Evolutionary conservation across 1,284 basidiomycete genomes (phyloP).

Genomic region (Cerioporus squamosus): DNA sequence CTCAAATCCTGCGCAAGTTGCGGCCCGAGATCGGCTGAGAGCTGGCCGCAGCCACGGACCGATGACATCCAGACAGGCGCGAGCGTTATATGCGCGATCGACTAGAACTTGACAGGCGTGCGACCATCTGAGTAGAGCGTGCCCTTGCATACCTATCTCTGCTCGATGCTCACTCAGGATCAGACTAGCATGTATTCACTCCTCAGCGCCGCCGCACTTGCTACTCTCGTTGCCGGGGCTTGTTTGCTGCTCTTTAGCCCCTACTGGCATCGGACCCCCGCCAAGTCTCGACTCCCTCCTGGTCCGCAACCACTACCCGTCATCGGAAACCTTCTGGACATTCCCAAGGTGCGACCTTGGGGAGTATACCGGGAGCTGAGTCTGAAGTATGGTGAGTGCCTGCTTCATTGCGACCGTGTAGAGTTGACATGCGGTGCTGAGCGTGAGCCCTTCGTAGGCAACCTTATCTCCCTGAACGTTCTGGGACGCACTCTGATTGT

Average conservation of each 20-base stretch:
- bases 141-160: too few species aligned
- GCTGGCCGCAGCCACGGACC: too few species aligned
- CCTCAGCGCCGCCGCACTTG: background rate
- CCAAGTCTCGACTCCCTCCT: background rate
- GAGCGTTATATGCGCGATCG: too few species aligned
- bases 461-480: background rate
- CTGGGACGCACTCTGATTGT: background rate
- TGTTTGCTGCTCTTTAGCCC: background rate
- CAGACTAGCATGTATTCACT: too few species aligned
- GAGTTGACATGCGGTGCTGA: too few species aligned
- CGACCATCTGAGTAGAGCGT: too few species aligned
- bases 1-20: too few species aligned
- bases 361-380: background rate
- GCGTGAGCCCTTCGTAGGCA: background rate
- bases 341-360: background rate
- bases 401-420: background rate
- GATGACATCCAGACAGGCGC: too few species aligned
- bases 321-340: background rate
- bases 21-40: too few species aligned
- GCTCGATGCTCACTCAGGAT: too few species aligned
- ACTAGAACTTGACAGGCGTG: too few species aligned
- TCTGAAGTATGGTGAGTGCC: background rate
- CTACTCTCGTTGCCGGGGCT: background rate
- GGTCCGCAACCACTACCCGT: background rate
- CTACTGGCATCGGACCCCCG: background rate